Conservation (phyloP, 202 grass and related monocot genomes). For the Setaria viridis region DNA sequence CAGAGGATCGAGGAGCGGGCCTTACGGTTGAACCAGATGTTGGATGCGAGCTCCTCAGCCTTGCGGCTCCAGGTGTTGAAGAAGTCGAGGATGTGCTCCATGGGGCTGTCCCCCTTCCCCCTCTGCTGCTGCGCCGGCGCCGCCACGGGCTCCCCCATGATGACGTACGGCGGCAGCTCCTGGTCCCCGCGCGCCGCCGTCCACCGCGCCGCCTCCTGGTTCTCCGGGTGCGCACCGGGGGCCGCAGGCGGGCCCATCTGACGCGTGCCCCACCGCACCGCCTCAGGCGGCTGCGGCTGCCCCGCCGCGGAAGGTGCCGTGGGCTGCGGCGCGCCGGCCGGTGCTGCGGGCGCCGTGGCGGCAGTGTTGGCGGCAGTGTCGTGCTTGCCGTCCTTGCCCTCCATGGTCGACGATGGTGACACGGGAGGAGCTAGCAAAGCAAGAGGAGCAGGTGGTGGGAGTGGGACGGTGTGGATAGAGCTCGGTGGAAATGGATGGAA, state of each 20-base stretch:
- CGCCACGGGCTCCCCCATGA: conserved; percentile 46
- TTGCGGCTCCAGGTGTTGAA: conserved; percentile 89
- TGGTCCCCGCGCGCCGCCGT: conserved; percentile 62
- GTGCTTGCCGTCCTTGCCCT: conserved; percentile 33
- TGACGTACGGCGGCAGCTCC: conserved; percentile 76
- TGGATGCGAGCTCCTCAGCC: conserved; percentile 82
- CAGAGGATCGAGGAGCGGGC: too few relatives aligned
- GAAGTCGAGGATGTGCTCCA: conserved; percentile 88
- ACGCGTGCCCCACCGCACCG: conserved; percentile 71
- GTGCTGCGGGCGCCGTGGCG: background rate
- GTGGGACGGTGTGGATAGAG: conserved; percentile 1
- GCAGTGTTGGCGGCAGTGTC: background rate
- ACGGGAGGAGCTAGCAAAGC: too few relatives aligned
- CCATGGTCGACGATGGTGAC: background rate
- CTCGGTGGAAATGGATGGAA: background rate
- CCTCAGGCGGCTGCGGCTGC: conserved; percentile 2
- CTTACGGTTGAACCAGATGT: conserved; percentile 88
- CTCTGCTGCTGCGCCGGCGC: background rate
- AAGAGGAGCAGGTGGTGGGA: background rate
- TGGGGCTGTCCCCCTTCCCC: conserved; percentile 58
- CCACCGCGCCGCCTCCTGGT: conserved; percentile 76
- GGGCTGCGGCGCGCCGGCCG: conserved; percentile 8
- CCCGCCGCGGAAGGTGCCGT: background rate
- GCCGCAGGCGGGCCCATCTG: conserved; percentile 84
- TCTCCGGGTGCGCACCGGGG: conserved; percentile 77